Conservation (phyloP, 2,329 filamentous ascomycete species). For the Diaporthe ampelina region DNA sequence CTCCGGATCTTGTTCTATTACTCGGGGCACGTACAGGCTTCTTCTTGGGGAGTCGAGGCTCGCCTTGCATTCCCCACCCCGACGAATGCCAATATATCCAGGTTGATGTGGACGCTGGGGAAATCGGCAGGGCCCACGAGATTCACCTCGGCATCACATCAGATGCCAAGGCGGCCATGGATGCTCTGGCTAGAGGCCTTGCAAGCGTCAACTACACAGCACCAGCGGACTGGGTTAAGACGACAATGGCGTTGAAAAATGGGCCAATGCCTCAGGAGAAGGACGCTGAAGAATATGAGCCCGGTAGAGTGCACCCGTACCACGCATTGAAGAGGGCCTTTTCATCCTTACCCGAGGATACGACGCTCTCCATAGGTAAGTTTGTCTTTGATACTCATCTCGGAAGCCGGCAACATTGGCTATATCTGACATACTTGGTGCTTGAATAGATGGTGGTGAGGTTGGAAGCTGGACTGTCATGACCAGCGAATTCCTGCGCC, state of each 20-base stretch:
- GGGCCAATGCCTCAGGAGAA: constrained; percentile 26
- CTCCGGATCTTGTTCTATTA: constrained; percentile 27
- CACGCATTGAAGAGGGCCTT: constrained; percentile 27
- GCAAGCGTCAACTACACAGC: not conserved
- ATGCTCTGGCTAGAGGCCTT: constrained; percentile 9
- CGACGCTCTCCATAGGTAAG: constrained; percentile 46
- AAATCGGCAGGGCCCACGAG: constrained; percentile 21
- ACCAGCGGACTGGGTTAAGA: constrained; percentile 27
- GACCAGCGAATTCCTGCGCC: constrained; percentile 47
- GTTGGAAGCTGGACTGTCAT: constrained; percentile 53
- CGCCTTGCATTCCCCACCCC: constrained; percentile 4
- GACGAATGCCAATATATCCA: constrained; percentile 25
- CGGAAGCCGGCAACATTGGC: too few species aligned
- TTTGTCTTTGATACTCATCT: too few species aligned
- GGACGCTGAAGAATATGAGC: constrained; percentile 10
- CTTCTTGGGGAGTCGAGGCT: constrained; percentile 30
- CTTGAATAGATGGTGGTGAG: constrained; percentile 54
- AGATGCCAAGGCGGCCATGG: constrained; percentile 20
- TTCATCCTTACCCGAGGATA: constrained; percentile 47
- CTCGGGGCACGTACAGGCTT: constrained; percentile 26
- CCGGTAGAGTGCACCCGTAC: constrained; percentile 31
- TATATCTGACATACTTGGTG: not conserved
- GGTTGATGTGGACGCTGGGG: constrained; percentile 31
- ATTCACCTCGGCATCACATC: constrained; percentile 32
- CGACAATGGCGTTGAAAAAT: constrained; percentile 8